Conservation (phyloP, 148 eudicot species). For the Silene conica region DNA sequence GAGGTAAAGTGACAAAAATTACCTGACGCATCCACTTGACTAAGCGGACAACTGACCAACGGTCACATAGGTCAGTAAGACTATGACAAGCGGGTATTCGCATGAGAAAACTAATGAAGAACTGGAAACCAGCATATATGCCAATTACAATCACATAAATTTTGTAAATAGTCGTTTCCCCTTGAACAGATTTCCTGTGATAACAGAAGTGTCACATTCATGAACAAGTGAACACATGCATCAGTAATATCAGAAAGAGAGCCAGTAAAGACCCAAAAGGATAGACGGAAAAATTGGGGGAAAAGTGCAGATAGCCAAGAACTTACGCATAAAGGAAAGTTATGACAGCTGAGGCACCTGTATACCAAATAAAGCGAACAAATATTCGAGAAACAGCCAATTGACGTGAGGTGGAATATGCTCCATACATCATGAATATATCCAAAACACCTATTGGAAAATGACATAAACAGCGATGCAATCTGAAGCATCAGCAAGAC, state of each 20-base stretch:
- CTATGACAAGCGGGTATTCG: conserved; percentile 81
- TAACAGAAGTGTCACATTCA: conserved; percentile 13
- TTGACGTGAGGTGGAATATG: conserved; percentile 73
- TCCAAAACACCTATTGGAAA: conserved; percentile 62
- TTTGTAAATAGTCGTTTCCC: conserved; percentile 46
- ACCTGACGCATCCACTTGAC: conserved; percentile 98
- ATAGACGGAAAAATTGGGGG: background rate
- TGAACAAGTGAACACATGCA: background rate
- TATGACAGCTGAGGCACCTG: conserved; percentile 57
- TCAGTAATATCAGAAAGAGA: too few species aligned
- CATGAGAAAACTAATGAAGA: conserved; percentile 68
- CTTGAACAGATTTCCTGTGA: conserved; percentile 73
- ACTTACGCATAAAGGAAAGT: conserved; percentile 87
- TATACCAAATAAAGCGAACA: conserved; percentile 74
- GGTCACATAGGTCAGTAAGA: conserved; percentile 62
- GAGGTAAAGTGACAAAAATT: conserved; percentile 3
- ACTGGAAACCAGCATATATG: conserved; percentile 76
- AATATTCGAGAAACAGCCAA: conserved; percentile 77
- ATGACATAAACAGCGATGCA: background rate
- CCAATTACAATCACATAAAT: conserved; percentile 62
- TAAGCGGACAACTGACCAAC: conserved; percentile 60
- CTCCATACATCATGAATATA: conserved; percentile 92
- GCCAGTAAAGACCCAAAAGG: background rate
- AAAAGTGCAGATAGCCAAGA: conserved; percentile 14
- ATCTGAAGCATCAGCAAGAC: background rate